phyloP scores from a whole-genome alignment of 345 rosid species.

The Camelina neglecta region DNA sequence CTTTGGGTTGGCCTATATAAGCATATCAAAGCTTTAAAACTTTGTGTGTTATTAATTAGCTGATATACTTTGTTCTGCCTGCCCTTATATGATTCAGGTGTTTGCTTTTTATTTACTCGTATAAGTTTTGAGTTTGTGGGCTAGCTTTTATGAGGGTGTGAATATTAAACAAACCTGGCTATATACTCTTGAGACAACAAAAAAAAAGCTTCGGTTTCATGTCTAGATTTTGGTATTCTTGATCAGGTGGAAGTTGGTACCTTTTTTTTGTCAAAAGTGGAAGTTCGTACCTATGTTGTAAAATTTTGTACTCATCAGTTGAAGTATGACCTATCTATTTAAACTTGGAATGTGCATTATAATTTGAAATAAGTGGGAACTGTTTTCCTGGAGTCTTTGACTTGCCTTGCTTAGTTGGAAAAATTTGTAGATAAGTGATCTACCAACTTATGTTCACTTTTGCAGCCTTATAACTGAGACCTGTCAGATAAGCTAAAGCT shows the following conservation, averaged over 20 bases:
- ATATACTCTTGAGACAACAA: too few species aligned
- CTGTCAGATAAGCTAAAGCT: slow-evolving; percentile 27
- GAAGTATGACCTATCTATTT: too few species aligned
- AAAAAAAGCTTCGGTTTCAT: too few species aligned
- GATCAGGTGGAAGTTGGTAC: too few species aligned
- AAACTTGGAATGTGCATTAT: too few species aligned
- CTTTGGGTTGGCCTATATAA: not conserved
- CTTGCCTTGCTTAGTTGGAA: not conserved
- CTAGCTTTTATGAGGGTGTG: not conserved
- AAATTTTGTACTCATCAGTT: too few species aligned
- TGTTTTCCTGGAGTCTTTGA: not conserved
- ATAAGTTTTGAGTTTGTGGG: not conserved
- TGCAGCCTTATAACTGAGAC: slow-evolving; percentile 25
- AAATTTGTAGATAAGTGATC: not conserved
- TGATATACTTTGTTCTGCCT: not conserved
- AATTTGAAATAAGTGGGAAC: too few species aligned
- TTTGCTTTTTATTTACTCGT: slow-evolving; percentile 7
- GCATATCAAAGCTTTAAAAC: not conserved
- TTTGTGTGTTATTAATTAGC: not conserved
- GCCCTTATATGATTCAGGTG: not conserved
- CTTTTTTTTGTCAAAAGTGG: too few species aligned
- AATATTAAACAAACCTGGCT: not conserved
- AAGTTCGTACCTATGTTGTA: too few species aligned
- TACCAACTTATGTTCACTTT: not conserved
- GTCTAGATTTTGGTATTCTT: too few species aligned